Percentiles rank a stretch among this genome's conserved stretches.
Evolutionary conservation across 495 filamentous ascomycete species (phyloP).

Genomic region (Apodospora peruviana): DNA sequence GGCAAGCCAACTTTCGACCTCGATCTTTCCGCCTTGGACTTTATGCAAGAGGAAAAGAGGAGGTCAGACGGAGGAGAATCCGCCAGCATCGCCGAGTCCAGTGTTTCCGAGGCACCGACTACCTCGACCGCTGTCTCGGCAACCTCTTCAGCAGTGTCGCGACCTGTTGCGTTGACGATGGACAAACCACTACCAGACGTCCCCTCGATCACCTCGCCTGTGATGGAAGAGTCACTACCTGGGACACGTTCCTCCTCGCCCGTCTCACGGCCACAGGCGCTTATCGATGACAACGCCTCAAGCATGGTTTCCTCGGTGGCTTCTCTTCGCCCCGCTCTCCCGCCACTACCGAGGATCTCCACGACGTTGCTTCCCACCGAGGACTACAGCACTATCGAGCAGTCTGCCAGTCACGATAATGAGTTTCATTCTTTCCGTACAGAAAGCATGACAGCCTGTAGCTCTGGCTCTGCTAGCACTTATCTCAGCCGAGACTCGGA

Average conservation of each 20-base stretch:
- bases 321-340: slow-evolving; percentile 35
- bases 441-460: slow-evolving; percentile 47
- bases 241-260: slow-evolving; percentile 30
- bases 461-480: slow-evolving; percentile 59
- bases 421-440: slow-evolving; percentile 45
- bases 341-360: slow-evolving; percentile 43
- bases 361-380: slow-evolving; percentile 37
- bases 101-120: slow-evolving; percentile 25
- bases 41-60: slow-evolving; percentile 15
- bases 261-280: slow-evolving; percentile 35
- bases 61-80: slow-evolving; percentile 18
- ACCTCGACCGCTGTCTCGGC: slow-evolving; percentile 20
- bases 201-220: slow-evolving; percentile 21
- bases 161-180: slow-evolving; percentile 28
- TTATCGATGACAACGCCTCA: slow-evolving; percentile 24
- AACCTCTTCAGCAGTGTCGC: slow-evolving; percentile 18
- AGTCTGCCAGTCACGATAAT: slow-evolving; percentile 33
- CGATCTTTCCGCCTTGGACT: slow-evolving; percentile 38
- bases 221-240: slow-evolving; percentile 16
- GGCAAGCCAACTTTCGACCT: slow-evolving; percentile 44
- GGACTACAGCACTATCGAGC: slow-evolving; percentile 43
- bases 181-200: slow-evolving; percentile 43
- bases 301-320: slow-evolving; percentile 34
- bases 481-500: slow-evolving; percentile 79
- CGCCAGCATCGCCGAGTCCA: slow-evolving; percentile 33